Conservation (phyloP, 192 early-diverging fungal genomes). For the Backusella westeae region DNA sequence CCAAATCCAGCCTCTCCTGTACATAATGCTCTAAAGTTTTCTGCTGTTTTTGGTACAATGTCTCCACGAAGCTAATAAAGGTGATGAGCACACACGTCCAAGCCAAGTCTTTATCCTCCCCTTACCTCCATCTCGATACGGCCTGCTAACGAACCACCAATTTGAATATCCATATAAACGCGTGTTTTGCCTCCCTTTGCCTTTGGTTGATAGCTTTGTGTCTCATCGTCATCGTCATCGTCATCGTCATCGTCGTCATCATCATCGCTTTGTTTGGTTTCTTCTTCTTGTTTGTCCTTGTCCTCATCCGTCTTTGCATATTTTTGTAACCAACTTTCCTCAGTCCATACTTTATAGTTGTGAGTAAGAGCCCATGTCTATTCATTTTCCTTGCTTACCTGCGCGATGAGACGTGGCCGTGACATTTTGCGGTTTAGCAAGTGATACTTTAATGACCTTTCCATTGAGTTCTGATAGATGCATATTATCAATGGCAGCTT, state of each 20-base stretch:
- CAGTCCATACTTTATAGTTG: conserved; percentile 37
- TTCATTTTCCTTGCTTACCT: conserved; percentile 13
- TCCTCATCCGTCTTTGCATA: conserved; percentile 36
- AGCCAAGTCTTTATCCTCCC: background rate
- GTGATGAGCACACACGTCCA: too few species aligned
- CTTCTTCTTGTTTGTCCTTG: background rate
- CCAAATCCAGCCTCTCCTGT: conserved; percentile 90
- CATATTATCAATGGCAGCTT: conserved; percentile 96
- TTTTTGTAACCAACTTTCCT: conserved; percentile 44
- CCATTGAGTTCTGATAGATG: conserved; percentile 85
- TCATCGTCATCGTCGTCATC: background rate
- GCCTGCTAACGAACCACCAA: conserved; percentile 36
- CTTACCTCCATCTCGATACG: conserved; percentile 37
- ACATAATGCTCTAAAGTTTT: conserved; percentile 97
- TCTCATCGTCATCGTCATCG: background rate
- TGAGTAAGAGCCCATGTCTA: too few species aligned
- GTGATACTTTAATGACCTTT: conserved; percentile 83
- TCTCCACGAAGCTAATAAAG: conserved; percentile 52
- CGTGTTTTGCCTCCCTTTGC: conserved; percentile 21
- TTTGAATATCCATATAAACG: conserved; percentile 42
- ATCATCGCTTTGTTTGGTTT: background rate
- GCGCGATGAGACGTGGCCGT: conserved; percentile 39
- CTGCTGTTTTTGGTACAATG: conserved; percentile 72
- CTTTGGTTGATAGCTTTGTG: background rate
- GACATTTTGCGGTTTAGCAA: conserved; percentile 67